Base-by-base conservation (phyloP, 192 early-diverging fungal genomes). In the Entomortierella parvispora region DNA sequence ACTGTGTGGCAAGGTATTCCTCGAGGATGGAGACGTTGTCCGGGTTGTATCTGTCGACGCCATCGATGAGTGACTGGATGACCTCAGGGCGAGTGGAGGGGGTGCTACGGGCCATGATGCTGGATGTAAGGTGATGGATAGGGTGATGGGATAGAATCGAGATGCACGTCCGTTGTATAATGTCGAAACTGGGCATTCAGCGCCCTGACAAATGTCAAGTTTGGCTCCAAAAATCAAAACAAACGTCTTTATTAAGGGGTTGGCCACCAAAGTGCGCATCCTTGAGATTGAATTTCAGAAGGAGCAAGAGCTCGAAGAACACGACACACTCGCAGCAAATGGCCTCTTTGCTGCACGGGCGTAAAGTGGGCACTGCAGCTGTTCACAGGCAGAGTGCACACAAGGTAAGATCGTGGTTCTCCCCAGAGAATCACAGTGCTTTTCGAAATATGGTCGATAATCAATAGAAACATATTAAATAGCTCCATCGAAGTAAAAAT, bases 1-100 rank as follows among this genome's bases (percentile, higher is more conserved):
- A 91, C 80, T 96, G 95, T 25, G 85, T 80, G 26, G 80, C 82
- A 11, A 98, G 86, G 80, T 96, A 96, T 43, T 88, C 89, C 77
- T 98, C 94, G 8, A 96, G 84, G 23, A 92, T 83, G 34, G 88
- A 85, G 54, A 94, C 85, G 71, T 96, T 96, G 60, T 92, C 89
- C 32, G 93, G 92, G 83, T 98, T 95, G 92, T 98, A 96, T 69
- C 93, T 87, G 80, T 94, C 93, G 34, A 94, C 91, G 47, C 90
- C 90, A 32, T 90, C 89, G 18, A 94, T 88, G 48, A 94, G 81
- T 20, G 81, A 84, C 68, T 92, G 87, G 67, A 94, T 93, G 53
- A 90, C 85, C 49, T 92, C 90, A 37, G 92, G 91, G 55, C 93
- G 90, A 12, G 81, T 83, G 28, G 81, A 32, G 18, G 85, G 83